These are phyloP conservation scores for Fraxinus ornus DNA, from an alignment of 305 asterid genomes.

Conservation along the genomic window DNA sequence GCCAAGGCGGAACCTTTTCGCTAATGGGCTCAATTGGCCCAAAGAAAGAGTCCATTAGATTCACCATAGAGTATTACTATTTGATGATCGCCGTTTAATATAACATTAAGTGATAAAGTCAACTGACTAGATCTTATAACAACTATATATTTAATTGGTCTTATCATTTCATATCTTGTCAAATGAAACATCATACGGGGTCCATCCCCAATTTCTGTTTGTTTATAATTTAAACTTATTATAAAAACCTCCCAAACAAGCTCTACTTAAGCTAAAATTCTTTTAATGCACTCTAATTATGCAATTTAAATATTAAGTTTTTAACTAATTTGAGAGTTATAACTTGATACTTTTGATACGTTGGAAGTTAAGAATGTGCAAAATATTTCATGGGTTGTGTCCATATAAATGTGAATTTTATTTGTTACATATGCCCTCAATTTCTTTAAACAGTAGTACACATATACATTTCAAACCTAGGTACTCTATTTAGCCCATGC, in stretches of 20 bases:
- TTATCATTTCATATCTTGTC: too few relatives aligned
- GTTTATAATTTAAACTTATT: too few relatives aligned
- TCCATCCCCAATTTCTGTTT: too few relatives aligned
- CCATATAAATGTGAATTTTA: not conserved
- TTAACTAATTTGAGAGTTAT: not conserved
- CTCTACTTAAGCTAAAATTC: not conserved
- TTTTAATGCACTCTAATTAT: not conserved
- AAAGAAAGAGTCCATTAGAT: too few relatives aligned
- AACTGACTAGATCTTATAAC: too few relatives aligned
- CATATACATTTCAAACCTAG: not conserved
- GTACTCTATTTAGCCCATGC: not conserved
- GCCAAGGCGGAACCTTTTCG: too few relatives aligned
- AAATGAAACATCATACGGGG: not conserved
- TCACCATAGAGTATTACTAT: not conserved
- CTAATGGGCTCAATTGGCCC: too few relatives aligned
- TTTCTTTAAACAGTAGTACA: not conserved
- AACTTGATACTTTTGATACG: not conserved
- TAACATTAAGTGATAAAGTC: not conserved
- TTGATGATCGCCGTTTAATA: not conserved
- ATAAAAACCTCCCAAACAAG: not conserved
- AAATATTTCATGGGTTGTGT: not conserved
- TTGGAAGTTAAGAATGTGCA: not conserved
- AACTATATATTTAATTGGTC: too few relatives aligned
- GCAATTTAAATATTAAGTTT: not conserved
- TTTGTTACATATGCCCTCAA: not conserved